Conservation (phyloP, 2,329 filamentous ascomycete species). For the Aureobasidium sp. region DNA sequence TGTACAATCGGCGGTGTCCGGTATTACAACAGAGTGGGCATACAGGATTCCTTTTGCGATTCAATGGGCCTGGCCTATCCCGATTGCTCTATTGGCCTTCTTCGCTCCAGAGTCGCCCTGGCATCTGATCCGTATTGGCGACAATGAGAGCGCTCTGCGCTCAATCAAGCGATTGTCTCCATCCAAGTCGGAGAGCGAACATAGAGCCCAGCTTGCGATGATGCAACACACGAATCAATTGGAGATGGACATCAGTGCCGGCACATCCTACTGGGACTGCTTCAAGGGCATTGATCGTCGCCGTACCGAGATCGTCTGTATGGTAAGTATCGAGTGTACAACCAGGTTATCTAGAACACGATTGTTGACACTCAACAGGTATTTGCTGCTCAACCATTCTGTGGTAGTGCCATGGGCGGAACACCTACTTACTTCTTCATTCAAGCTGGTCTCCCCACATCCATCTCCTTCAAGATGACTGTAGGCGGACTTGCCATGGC, state of each 20-base stretch:
- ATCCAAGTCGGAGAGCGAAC: not conserved
- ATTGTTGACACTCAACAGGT: not conserved
- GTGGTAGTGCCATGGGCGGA: constrained; percentile 37
- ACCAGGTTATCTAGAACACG: no score
- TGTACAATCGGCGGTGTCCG: constrained; percentile 31
- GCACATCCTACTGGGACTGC: constrained; percentile 34
- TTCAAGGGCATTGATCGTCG: constrained; percentile 37
- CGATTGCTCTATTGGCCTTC: constrained; percentile 30
- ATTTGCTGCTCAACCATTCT: constrained; percentile 35
- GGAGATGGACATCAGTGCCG: constrained; percentile 34
- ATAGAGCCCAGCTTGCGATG: constrained; percentile 25
- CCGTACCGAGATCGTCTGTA: constrained; percentile 38
- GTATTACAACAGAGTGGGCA: constrained; percentile 33
- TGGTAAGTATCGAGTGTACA: constrained; percentile 28
- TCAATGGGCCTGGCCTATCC: constrained; percentile 37
- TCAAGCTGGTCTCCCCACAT: constrained; percentile 34
- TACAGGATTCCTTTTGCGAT: constrained; percentile 40
- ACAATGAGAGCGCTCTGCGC: constrained; percentile 29
- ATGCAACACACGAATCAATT: constrained; percentile 34
- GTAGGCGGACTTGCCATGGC: constrained; percentile 36
- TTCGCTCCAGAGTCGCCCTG: constrained; percentile 32
- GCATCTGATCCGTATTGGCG: constrained; percentile 32
- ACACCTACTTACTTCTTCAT: constrained; percentile 45
- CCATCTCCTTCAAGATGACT: constrained; percentile 35
- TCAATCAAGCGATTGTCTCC: constrained; percentile 30